phyloP scores from a whole-genome alignment of 2,329 filamentous ascomycete species.

The Phialophora macrospora region DNA sequence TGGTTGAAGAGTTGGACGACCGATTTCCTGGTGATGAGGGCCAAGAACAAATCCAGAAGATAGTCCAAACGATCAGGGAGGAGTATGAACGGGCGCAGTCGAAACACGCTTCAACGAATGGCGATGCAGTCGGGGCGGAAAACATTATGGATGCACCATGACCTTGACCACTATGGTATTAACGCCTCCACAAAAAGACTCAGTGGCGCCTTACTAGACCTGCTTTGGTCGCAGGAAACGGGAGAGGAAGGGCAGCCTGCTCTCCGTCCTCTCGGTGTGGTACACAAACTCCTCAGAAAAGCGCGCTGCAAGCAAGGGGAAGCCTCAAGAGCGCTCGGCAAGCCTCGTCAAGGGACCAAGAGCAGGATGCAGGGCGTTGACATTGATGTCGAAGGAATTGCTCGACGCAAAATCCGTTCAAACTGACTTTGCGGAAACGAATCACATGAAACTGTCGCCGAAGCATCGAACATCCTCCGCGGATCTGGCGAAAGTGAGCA shows the following conservation, averaged over 20 bases:
- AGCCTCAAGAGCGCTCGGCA: not conserved
- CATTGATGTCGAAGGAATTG: not conserved
- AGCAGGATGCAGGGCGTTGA: not conserved
- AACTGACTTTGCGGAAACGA: not conserved
- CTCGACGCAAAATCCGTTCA: not conserved
- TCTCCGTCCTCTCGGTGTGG: not conserved
- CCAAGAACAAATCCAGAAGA: conserved; percentile 34
- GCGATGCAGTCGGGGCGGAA: not conserved
- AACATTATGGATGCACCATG: not conserved
- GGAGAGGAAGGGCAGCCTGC: not conserved
- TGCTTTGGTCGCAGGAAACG: not conserved
- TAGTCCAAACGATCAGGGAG: conserved; percentile 28
- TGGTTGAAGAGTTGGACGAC: conserved; percentile 38
- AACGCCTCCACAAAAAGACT: not conserved
- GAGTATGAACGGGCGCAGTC: conserved; percentile 24
- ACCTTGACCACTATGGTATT: not conserved
- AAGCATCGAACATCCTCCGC: not conserved
- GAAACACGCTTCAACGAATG: conserved; percentile 10
- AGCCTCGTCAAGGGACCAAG: not conserved
- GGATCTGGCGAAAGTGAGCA: not conserved
- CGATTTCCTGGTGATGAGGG: conserved; percentile 38
- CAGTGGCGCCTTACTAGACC: not conserved
- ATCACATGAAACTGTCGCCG: not conserved
- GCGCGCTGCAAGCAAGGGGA: not conserved
- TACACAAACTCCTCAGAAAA: not conserved